Conservation (phyloP, 1,139 yeast species). For the Debaryomyces fabryi region DNA sequence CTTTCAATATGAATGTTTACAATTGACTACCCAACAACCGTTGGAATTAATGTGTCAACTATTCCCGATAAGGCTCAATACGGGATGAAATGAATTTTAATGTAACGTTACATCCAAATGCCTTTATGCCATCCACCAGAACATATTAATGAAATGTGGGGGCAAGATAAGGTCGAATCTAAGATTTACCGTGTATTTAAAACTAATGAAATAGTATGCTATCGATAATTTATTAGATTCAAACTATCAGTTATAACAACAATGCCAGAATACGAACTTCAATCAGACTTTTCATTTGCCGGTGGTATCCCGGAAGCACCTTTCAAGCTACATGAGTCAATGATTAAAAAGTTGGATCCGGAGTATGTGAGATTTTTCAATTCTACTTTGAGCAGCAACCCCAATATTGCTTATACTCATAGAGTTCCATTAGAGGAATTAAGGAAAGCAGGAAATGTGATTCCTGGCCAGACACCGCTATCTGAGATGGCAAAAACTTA, state of each 20-base stretch:
- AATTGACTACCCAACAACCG: not conserved
- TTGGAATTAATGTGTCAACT: not conserved
- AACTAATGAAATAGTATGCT: not conserved
- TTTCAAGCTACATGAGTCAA: conserved; percentile 25
- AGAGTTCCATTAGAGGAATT: conserved; percentile 38
- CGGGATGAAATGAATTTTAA: not conserved
- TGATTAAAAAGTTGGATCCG: conserved; percentile 26
- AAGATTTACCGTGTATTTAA: not conserved
- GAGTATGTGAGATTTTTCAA: conserved; percentile 41
- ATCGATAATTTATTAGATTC: not conserved
- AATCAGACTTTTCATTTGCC: conserved; percentile 22
- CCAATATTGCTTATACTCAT: conserved; percentile 44
- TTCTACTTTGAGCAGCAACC: conserved; percentile 27
- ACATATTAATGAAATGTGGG: not conserved
- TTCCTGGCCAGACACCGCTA: conserved; percentile 45
- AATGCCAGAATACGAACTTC: conserved; percentile 10
- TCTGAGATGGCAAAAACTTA: conserved; percentile 28
- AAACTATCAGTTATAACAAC: not conserved
- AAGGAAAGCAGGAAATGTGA: conserved; percentile 48
- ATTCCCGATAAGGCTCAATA: not conserved
- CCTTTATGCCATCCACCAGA: not conserved
- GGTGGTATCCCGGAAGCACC: conserved; percentile 29
- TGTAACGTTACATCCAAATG: not conserved
- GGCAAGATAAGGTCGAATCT: not conserved
- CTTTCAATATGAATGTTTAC: not conserved